A percentile compares a stretch with the other conserved stretches of the same genome.
Evolutionary conservation across 1,284 basidiomycete genomes (phyloP).

Genomic region (Sanghuangporus weigelae): DNA sequence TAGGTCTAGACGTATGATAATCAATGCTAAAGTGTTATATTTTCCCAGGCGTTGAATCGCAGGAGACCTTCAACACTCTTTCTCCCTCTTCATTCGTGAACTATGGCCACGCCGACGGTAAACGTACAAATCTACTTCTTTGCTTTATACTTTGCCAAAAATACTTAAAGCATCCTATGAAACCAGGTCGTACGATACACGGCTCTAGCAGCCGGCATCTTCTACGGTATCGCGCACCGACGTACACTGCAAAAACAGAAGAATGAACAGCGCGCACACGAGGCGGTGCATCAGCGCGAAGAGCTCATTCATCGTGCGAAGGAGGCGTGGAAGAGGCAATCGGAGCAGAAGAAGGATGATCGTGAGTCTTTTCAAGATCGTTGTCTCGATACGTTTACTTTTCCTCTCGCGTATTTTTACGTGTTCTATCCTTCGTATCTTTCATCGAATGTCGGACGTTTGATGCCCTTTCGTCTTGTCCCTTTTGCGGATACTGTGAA

Average conservation of each 20-base stretch:
- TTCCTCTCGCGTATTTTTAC: not conserved
- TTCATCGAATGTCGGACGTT: not conserved
- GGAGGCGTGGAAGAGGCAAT: conserved; percentile 84
- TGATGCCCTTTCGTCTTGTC: not conserved
- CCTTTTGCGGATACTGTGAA: not conserved
- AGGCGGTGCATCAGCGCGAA: conserved; percentile 68
- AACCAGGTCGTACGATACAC: conserved; percentile 91
- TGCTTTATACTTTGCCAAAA: not conserved
- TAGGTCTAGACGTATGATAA: too few species aligned
- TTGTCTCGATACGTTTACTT: not conserved
- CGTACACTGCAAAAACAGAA: conserved; percentile 83
- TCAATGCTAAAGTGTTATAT: too few species aligned
- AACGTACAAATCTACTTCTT: conserved; percentile 39
- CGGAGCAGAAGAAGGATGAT: conserved; percentile 45
- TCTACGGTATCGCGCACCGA: conserved; percentile 92
- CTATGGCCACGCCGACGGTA: conserved; percentile 59
- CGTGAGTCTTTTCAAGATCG: conserved; percentile 36
- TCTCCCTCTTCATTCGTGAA: conserved; percentile 5
- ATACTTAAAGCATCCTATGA: conserved; percentile 18
- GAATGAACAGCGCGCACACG: conserved; percentile 65
- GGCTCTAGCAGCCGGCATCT: conserved; percentile 82
- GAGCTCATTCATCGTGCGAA: conserved; percentile 83
- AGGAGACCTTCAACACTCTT: not conserved
- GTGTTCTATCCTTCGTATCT: not conserved
- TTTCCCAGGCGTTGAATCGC: too few species aligned